These are phyloP conservation scores for Candida anutae DNA, from an alignment of 1,139 yeast species.

Conservation along the genomic window DNA sequence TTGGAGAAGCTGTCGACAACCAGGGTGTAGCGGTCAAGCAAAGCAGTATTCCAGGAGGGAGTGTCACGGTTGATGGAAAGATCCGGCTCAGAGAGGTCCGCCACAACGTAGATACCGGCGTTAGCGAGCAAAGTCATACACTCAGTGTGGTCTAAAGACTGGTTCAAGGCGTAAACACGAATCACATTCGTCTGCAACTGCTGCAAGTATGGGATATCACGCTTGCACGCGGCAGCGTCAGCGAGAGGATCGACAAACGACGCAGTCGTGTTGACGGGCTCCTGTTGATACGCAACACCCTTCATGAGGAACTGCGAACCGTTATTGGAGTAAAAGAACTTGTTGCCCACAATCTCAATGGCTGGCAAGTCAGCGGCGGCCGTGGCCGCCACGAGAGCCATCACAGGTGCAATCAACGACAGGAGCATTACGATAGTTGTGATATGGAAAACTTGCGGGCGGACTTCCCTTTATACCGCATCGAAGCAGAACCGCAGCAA, in stretches of 20 bases:
- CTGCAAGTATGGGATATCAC: slow-evolving; percentile 69
- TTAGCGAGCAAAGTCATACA: slow-evolving; percentile 63
- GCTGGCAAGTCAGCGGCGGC: slow-evolving; percentile 33
- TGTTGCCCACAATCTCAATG: slow-evolving; percentile 60
- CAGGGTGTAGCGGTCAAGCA: slow-evolving; percentile 61
- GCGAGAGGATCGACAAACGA: slow-evolving; percentile 18
- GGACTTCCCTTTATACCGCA: too few species aligned
- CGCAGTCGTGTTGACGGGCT: slow-evolving; percentile 42
- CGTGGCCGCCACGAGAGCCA: slow-evolving; percentile 23
- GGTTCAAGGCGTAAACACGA: slow-evolving; percentile 69
- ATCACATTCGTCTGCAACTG: slow-evolving; percentile 59
- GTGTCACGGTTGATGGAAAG: slow-evolving; percentile 53
- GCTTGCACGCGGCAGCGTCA: slow-evolving; percentile 40
- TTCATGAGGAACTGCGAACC: slow-evolving; percentile 76
- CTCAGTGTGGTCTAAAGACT: slow-evolving; percentile 52
- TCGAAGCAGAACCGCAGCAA: too few species aligned
- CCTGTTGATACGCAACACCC: slow-evolving; percentile 77
- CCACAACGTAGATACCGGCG: slow-evolving; percentile 73
- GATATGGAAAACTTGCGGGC: too few species aligned
- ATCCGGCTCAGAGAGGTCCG: slow-evolving; percentile 64
- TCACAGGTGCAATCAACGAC: slow-evolving; percentile 17
- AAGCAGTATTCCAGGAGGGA: slow-evolving; percentile 53
- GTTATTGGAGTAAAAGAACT: slow-evolving; percentile 69
- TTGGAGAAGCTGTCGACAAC: slow-evolving; percentile 63
- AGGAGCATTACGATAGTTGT: too few species aligned